Evolutionary conservation across 805 yeast genomes (phyloP).

Genomic region (Saccharomycopsis capsularis): DNA sequence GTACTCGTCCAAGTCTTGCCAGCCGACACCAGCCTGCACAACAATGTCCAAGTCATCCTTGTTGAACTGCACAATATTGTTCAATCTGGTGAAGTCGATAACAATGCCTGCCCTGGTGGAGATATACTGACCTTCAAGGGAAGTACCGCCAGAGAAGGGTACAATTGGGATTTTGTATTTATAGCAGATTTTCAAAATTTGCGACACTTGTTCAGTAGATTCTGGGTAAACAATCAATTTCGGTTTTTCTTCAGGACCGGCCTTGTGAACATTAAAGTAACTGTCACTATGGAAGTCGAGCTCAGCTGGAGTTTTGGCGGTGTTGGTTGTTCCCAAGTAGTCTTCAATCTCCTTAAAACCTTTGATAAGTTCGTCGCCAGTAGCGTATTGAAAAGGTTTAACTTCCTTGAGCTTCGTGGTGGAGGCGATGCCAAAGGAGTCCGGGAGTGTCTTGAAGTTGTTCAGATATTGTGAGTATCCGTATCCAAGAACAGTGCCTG

Average conservation of each 20-base stretch:
- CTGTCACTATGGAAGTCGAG: slow-evolving; percentile 52
- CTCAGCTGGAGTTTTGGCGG: slow-evolving; percentile 32
- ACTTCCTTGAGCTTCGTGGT: slow-evolving; percentile 34
- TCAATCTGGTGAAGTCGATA: slow-evolving; percentile 55
- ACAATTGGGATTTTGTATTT: slow-evolving; percentile 59
- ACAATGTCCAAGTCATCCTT: slow-evolving; percentile 61
- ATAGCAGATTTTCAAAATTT: slow-evolving; percentile 55
- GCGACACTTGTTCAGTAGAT: slow-evolving; percentile 59
- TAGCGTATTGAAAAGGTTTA: slow-evolving; percentile 36
- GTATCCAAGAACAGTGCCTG: slow-evolving; percentile 1
- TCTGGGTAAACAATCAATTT: slow-evolving; percentile 53
- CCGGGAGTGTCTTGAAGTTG: not conserved
- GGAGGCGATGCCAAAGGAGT: not conserved
- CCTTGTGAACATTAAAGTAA: slow-evolving; percentile 58
- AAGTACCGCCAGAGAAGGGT: slow-evolving; percentile 75
- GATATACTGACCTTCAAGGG: slow-evolving; percentile 75
- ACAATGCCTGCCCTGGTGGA: slow-evolving; percentile 62
- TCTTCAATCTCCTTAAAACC: slow-evolving; percentile 38
- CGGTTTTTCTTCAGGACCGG: slow-evolving; percentile 53
- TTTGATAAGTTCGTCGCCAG: slow-evolving; percentile 30
- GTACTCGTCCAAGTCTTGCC: slow-evolving; percentile 61
- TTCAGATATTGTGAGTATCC: not conserved
- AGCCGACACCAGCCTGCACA: slow-evolving; percentile 74
- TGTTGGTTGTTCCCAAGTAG: slow-evolving; percentile 32
- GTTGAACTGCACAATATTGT: slow-evolving; percentile 48